Percentiles rank a stretch among this genome's conserved stretches.
Conservation (phyloP, 106 monocot species). For the Dendrobium chrysotoxum region DNA sequence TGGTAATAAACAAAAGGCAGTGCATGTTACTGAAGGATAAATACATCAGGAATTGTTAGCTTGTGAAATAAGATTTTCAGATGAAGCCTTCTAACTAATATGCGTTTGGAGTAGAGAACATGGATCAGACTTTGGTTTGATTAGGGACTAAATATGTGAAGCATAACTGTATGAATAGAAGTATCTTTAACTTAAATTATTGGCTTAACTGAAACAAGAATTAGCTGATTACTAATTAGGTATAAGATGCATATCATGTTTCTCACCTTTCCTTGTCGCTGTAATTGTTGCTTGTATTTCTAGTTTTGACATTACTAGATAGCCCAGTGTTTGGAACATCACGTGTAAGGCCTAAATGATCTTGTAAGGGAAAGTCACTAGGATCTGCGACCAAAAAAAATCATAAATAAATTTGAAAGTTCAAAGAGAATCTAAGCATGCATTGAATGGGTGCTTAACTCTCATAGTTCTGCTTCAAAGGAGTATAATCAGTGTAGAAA, state of each 20-base stretch:
- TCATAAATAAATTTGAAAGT: not conserved
- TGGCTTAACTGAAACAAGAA: not conserved
- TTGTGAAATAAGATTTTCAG: no score
- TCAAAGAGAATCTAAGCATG: no score
- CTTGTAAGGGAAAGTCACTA: conserved; percentile 9
- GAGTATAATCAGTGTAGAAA: not conserved
- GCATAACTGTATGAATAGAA: not conserved
- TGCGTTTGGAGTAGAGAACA: no score
- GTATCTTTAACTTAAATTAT: not conserved
- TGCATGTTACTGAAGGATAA: not conserved
- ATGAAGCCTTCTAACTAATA: no score
- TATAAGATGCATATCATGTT: not conserved
- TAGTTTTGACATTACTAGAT: conserved; percentile 15
- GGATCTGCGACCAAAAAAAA: conserved; percentile 6
- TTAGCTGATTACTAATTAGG: not conserved
- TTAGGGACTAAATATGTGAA: not conserved
- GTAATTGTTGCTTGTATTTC: conserved; percentile 18
- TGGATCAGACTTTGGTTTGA: not conserved
- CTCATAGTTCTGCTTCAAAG: not conserved
- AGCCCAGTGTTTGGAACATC: conserved; percentile 15
- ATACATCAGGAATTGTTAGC: not conserved
- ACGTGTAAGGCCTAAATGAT: conserved; percentile 26
- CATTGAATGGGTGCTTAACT: not conserved
- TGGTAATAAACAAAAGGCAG: not conserved
- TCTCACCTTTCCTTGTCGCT: conserved; percentile 34